Evolutionary conservation across 192 early-diverging fungal species (phyloP), one percentile per base, ranked within the genome.

Genomic region (Backusella circina): DNA sequence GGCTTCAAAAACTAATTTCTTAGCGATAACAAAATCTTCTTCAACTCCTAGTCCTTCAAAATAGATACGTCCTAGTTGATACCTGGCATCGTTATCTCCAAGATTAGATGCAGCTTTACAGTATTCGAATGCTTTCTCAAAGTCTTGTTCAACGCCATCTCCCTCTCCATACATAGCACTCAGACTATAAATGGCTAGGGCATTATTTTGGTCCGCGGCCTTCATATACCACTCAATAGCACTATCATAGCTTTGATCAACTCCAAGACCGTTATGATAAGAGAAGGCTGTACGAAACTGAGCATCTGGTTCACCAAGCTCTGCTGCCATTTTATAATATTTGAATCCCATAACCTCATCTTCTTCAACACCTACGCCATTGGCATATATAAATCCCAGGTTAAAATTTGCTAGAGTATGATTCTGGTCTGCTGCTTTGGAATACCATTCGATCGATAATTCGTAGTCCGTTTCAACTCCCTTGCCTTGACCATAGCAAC

Each of bases 261-360:
- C n/a, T 54, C 21, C 50, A 9, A 54, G 21, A 5, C 50, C 50
- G 0, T 54, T 21, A 21, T 9, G 50, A 9, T 54, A 54, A 54
- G 8, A 54, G 0, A 1, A 9, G 18, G 18, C 50, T 23, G 8
- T 5, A 1, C 8, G 18, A 21, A 21, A 54, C 2, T n/a, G 50
- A 8, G 8, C 6, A 2, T 23, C 9, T 0, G 1, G 2, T 0
- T 54, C 50, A 9, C 50, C 18, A 0, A 54, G 9, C 0, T 21
- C 50, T 0, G 50, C 50, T 8, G 50, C 21, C 5, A 21, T n/a
- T 23, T 54, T 54, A 21, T 54, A 54, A 21, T 54, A 54, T 23
- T 54, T 54, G 7, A 54, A 54, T 54, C n/a, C 50, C 21, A 21
- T n/a, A 21, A 1, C 21, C 5, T 54, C 18, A 21, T 54, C 50